Evolutionary conservation across 2,329 filamentous ascomycete genomes (phyloP), one percentile per base, ranked within the genome.

Genomic region (Cryphonectria nitschkei): DNA sequence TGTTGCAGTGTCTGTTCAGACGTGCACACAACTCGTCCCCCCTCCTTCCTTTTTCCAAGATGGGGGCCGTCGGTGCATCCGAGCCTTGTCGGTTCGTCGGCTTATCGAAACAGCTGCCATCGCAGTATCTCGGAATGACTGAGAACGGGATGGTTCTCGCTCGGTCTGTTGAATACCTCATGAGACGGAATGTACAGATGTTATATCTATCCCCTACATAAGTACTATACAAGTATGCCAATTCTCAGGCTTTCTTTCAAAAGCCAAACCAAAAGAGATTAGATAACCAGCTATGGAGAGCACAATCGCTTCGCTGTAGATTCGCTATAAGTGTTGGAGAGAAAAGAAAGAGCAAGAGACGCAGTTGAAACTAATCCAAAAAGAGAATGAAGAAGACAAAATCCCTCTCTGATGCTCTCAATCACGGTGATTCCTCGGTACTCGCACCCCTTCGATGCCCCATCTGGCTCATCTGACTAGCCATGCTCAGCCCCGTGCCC

Each of bases 401-500:
- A 7, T 2, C 46, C 22, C 22, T 13, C n/a, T 11, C n/a, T 34
- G 16, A 56, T 54, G 43, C 39, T 9, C 29, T 34, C 19, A 50
- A 13, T 58, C 34, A 67, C 16, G 37, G n/a, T 58, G 32, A 22
- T 41, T 26, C 52, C 3, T 39, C 32, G 32, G 39, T 13, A 29
- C n/a, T 41, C 34, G 54, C 29, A 29, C 26, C 54, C 65, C 46
- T 72, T 13, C 62, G 46, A 22, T 71, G 70, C 29, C 61, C 69
- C 68, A 70, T 68, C 16, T 58, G 68, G 56, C 63, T 70, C 70
- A 72, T 73, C 43, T 70, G 81, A 43, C 78, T 78, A 1, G 84
- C 85, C 84, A 88, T 81, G 73, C 82, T 87, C 58, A 83, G 68
- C 0, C 87, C 87, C 0, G 82, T 87, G 4, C 87, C 88, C 78